Evolutionary conservation across 2,329 filamentous ascomycete species (phyloP).

Genomic region (Nemania bipapillata): DNA sequence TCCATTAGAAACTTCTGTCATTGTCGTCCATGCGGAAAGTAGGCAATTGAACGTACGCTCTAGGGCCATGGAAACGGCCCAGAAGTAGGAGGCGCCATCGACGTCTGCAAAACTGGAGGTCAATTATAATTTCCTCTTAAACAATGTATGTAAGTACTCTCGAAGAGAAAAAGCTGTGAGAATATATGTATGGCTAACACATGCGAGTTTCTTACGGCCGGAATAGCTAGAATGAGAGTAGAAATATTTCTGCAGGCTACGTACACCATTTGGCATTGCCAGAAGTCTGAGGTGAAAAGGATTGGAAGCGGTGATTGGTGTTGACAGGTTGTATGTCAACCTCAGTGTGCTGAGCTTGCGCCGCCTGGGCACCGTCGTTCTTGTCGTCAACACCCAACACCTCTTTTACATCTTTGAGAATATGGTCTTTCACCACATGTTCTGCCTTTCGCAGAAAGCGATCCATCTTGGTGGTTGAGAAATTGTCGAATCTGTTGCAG

Average conservation of each 20-base stretch:
- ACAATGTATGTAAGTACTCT: neutral
- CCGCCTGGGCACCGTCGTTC: conserved; percentile 21
- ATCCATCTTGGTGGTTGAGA: conserved; percentile 50
- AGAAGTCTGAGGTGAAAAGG: conserved; percentile 77
- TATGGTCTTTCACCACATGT: conserved; percentile 50
- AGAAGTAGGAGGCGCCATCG: conserved; percentile 85
- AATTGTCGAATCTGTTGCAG: neutral
- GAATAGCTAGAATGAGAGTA: neutral
- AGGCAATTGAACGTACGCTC: conserved; percentile 61
- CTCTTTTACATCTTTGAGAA: conserved; percentile 48
- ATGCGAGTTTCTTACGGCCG: neutral
- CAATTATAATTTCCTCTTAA: neutral
- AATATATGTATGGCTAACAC: neutral
- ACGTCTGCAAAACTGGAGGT: conserved; percentile 60
- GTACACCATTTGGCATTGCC: conserved; percentile 82
- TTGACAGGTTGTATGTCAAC: conserved; percentile 51
- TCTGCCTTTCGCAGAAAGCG: conserved; percentile 60
- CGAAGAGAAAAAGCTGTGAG: neutral
- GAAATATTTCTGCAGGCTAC: neutral
- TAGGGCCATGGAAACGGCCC: conserved; percentile 81
- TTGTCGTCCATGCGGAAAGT: neutral
- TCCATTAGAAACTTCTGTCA: conserved; percentile 24
- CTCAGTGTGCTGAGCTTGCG: conserved; percentile 21
- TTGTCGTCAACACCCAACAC: conserved; percentile 55
- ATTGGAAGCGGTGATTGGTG: conserved; percentile 66